Base-by-base conservation (phyloP, 2,329 filamentous ascomycete species). In the Penicillium sclerotiorum region DNA sequence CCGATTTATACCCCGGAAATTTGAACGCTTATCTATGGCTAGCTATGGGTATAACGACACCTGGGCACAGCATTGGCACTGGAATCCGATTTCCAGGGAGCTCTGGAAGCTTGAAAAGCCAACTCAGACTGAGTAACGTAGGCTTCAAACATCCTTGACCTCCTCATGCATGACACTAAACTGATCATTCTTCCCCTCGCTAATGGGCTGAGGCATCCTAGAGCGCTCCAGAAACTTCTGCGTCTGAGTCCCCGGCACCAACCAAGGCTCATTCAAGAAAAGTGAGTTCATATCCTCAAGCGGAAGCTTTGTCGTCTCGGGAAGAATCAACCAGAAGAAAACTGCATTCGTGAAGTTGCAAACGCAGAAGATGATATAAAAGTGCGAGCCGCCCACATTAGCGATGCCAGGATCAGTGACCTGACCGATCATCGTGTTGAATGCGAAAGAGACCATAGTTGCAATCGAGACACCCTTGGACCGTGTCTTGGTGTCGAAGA, bases 401-500 rank as follows among this genome's bases (percentile, higher is more conserved):
- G 69, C 66, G 65, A 86, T 79, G 5, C 81, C 82, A 25, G 82
- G 80, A 3, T 80, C 80, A 0, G 85, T 88, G 11, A 85, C 79
- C 64, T 87, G 83, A 3, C 84, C 85, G 50, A 89, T 88, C 79
- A 89, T 82, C 27, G 86, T 88, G 71, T 88, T 89, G 75, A 88
- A 89, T 2, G 86, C 87, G 66, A 88, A 90, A 5, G 79, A 83
- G 0, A 75, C 78, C 86, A 89, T 89, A 8, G 84, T 87, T 0
- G 86, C 86, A 52, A 90, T 82, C 1, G 84, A 85, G 1, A 90
- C 87, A 58, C 86, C 87, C 73, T 89, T 89, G 49, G 82, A 78
- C 30, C 87, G 80, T 1, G 87, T 90, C 55, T 84, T 81, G 2
- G 85, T 90, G 69, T 90, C 87, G 71, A 91, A 90, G 40, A 89